Evolutionary conservation across 2,329 filamentous ascomycete species (phyloP).

Genomic region (Zymoseptoria pseudotritici): DNA sequence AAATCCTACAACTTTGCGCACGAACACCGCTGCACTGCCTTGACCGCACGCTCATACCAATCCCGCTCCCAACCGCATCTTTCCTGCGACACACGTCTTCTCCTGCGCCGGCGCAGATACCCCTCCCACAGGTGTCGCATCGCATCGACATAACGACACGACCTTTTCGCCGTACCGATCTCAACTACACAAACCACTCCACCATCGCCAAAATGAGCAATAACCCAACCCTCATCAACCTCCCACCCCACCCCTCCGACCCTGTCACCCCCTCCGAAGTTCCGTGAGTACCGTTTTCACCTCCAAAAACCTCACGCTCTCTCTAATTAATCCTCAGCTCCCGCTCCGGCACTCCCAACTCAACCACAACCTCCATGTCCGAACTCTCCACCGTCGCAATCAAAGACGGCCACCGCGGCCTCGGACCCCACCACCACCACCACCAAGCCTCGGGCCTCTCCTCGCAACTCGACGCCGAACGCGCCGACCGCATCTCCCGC

Average conservation of each 20-base stretch:
- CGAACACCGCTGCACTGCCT: not conserved
- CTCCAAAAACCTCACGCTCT: not conserved
- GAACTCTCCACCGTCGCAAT: conserved; percentile 89
- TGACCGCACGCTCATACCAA: not conserved
- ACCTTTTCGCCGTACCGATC: not conserved
- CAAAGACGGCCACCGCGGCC: conserved; percentile 89
- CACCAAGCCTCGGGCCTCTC: conserved; percentile 45
- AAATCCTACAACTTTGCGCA: not conserved
- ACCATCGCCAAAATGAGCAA: conserved; percentile 23
- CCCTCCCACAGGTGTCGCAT: not conserved
- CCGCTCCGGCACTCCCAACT: conserved; percentile 80
- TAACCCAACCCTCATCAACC: conserved; percentile 66
- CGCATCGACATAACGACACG: not conserved
- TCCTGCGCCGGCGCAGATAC: not conserved
- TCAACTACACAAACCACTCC: not conserved
- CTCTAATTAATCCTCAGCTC: conserved; percentile 14
- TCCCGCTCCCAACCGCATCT: not conserved
- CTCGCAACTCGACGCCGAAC: conserved; percentile 46
- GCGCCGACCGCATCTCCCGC: conserved; percentile 80
- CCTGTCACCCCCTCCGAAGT: conserved; percentile 82
- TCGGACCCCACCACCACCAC: conserved; percentile 55
- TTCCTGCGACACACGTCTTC: not conserved
- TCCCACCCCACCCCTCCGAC: conserved; percentile 73
- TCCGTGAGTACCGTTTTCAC: conserved; percentile 51
- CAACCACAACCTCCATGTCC: conserved; percentile 83